Conservation (phyloP, 345 rosid species). For the Nasturtium officinale region DNA sequence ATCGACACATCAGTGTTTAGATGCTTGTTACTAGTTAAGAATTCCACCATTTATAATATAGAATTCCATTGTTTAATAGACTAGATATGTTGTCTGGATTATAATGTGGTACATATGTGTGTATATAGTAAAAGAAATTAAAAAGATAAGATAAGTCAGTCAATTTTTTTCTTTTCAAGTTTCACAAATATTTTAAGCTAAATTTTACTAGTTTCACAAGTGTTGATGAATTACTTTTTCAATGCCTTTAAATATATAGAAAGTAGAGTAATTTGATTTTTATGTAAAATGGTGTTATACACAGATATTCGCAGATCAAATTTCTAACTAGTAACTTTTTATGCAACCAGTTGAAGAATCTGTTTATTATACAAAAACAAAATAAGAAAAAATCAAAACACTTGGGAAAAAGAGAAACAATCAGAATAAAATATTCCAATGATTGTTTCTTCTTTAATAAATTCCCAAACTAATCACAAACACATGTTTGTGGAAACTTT, state of each 20-base stretch:
- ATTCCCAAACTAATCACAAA: conserved; percentile 36
- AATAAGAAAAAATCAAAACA: background rate
- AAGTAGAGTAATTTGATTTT: background rate
- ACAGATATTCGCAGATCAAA: background rate
- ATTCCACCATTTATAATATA: no score
- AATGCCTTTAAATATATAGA: background rate
- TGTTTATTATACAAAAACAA: conserved; percentile 8
- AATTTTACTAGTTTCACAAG: no score
- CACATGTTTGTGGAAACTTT: conserved; percentile 36
- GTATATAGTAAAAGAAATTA: no score
- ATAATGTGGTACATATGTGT: background rate
- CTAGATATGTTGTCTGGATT: background rate
- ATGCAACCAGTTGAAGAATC: background rate
- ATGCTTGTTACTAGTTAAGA: background rate
- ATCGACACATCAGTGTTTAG: background rate
- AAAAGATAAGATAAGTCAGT: no score
- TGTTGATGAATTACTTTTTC: background rate
- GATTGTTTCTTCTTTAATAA: conserved; percentile 15
- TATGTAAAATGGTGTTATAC: background rate
- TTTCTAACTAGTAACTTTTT: background rate
- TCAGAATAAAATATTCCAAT: conserved; percentile 23
- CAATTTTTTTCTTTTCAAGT: no score
- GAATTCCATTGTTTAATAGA: background rate
- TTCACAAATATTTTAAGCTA: background rate
- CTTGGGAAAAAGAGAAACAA: background rate